phyloP scores from a whole-genome alignment of 1,284 basidiomycete genomes.

The Tylopilus orsonianus region DNA sequence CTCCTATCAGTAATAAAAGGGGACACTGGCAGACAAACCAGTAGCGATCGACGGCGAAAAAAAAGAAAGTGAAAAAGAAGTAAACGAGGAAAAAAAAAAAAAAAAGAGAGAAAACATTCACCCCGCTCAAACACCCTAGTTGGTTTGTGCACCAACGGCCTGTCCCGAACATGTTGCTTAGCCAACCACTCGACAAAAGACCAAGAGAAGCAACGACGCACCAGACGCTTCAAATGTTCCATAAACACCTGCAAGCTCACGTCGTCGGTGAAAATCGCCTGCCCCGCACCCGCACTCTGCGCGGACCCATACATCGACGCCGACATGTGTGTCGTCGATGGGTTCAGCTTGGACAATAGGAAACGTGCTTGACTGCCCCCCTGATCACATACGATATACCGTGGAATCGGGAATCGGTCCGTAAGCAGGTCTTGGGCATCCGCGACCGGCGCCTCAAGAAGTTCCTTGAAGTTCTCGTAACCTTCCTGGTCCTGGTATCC shows the following conservation, averaged over 20 bases:
- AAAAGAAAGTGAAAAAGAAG: not conserved
- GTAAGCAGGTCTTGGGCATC: conserved; percentile 92
- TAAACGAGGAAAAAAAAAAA: not conserved
- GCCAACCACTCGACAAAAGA: not conserved
- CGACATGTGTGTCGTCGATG: conserved; percentile 96
- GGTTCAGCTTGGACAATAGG: conserved; percentile 94
- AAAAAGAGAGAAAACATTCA: not conserved
- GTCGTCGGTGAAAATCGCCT: conserved; percentile 99
- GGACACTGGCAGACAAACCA: conserved; percentile 8
- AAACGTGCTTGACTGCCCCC: conserved; percentile 98
- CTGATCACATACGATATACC: conserved; percentile 98
- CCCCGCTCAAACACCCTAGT: conserved; percentile 34
- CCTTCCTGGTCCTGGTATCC: conserved; percentile 99
- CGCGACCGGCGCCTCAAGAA: conserved; percentile 80
- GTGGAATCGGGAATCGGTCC: conserved; percentile 95
- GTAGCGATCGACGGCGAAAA: conserved; percentile 13
- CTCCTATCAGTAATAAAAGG: conserved; percentile 13
- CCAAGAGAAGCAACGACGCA: conserved; percentile 37
- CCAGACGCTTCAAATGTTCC: conserved; percentile 90
- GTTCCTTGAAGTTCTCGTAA: conserved; percentile 97
- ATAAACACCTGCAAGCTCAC: conserved; percentile 97
- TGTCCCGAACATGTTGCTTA: conserved; percentile 12
- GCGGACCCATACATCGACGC: conserved; percentile 82
- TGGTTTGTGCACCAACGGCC: conserved; percentile 74
- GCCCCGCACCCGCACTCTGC: conserved; percentile 65